These are phyloP conservation scores for Pseudocercospora eumusae DNA, from an alignment of 2,329 filamentous ascomycete genomes.

Conservation along the genomic window DNA sequence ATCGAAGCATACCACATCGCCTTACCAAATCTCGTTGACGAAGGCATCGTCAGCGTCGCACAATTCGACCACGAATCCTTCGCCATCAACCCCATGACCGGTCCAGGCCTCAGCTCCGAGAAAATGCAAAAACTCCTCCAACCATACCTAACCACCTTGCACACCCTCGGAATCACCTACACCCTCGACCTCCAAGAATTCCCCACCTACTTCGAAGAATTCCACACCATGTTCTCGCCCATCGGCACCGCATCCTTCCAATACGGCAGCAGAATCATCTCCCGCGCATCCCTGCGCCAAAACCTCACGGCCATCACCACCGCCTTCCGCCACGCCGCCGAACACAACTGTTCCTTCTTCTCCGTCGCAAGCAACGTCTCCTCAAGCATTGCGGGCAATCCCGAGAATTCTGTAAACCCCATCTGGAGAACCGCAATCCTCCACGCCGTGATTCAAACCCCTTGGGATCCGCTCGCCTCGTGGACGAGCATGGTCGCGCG, in stretches of 20 bases:
- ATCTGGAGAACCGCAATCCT: constrained; percentile 53
- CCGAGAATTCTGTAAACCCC: constrained; percentile 52
- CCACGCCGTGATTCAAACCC: constrained; percentile 36
- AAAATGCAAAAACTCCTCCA: not conserved
- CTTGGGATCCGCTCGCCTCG: constrained; percentile 21
- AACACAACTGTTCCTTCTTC: constrained; percentile 39
- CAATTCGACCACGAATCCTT: constrained; percentile 38
- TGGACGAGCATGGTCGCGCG: constrained; percentile 14
- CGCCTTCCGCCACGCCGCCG: not conserved
- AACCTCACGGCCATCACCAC: not conserved
- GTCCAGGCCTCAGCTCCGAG: not conserved
- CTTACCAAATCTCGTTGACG: constrained; percentile 29
- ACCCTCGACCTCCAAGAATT: not conserved
- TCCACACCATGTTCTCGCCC: not conserved
- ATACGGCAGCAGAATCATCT: constrained; percentile 9
- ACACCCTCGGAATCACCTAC: not conserved
- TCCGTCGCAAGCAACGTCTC: constrained; percentile 32
- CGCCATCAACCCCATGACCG: not conserved
- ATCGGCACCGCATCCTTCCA: not conserved
- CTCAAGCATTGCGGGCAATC: constrained; percentile 40
- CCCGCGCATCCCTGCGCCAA: not conserved
- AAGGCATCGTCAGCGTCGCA: constrained; percentile 34
- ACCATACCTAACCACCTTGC: not conserved
- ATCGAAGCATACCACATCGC: constrained; percentile 30
- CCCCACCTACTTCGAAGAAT: constrained; percentile 6